These are phyloP conservation scores for Leishmania guyanensis DNA, from an alignment of 208 protist genomes.

Conservation along the genomic window DNA sequence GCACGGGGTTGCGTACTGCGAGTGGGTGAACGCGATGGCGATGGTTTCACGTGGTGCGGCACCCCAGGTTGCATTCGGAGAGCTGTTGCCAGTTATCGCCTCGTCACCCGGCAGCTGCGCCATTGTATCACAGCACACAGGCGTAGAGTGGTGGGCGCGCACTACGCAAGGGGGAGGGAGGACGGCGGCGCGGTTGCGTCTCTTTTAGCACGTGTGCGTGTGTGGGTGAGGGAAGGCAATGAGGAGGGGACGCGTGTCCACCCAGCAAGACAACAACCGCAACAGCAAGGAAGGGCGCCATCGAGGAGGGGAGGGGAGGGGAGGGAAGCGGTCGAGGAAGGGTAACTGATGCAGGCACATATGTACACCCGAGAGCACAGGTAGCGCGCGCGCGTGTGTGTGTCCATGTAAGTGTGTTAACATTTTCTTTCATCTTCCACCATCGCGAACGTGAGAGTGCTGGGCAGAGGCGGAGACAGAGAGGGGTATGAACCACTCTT, in stretches of 20 bases:
- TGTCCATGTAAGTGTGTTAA: not conserved
- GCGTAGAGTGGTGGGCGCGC: not conserved
- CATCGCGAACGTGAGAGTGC: no score
- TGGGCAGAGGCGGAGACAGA: no score
- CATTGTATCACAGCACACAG: not conserved
- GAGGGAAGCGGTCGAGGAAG: not conserved
- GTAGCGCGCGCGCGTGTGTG: not conserved
- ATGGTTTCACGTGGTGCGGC: constrained; percentile 47
- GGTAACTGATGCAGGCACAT: no score
- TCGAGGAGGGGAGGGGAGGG: not conserved
- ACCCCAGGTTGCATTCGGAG: not conserved
- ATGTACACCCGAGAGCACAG: not conserved
- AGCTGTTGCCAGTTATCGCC: not conserved
- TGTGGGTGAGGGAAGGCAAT: not conserved
- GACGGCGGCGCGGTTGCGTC: not conserved
- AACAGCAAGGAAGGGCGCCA: no score
- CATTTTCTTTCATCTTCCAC: no score
- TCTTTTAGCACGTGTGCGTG: not conserved
- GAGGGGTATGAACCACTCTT: not conserved
- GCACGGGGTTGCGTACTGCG: constrained; percentile 71
- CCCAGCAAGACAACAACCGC: no score
- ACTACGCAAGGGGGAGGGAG: not conserved
- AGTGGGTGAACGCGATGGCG: constrained; percentile 67
- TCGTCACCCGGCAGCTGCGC: not conserved
- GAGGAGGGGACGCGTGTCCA: no score